Conservation (phyloP, 352 stramenopile genomes). For the Globisporangium nunn region DNA sequence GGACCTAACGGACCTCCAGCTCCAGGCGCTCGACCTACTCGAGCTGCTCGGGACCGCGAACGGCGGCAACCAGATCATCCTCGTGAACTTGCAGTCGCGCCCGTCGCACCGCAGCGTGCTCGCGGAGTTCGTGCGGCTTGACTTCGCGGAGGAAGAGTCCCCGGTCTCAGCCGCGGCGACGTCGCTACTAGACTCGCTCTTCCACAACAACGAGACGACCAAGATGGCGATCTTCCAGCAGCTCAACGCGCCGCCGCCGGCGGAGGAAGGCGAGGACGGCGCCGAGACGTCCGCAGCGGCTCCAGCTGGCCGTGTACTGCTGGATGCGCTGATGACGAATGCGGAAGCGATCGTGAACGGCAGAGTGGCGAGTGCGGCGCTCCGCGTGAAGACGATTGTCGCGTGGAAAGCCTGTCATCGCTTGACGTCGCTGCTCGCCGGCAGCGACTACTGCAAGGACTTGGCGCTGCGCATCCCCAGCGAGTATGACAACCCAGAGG, state of each 20-base stretch:
- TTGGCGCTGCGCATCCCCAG: constrained; percentile 57
- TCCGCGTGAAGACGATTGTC: not conserved
- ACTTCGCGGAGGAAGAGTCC: constrained; percentile 53
- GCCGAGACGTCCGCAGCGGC: constrained; percentile 12
- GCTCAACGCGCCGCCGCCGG: constrained; percentile 36
- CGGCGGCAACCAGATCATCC: constrained; percentile 62
- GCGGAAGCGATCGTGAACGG: constrained; percentile 30
- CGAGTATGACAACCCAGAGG: constrained; percentile 33
- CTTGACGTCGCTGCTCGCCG: constrained; percentile 32
- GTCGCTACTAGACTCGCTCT: constrained; percentile 49
- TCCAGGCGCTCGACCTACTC: constrained; percentile 62
- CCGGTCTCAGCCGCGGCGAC: constrained; percentile 50
- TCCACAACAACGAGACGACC: constrained; percentile 51
- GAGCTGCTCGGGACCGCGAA: constrained; percentile 45
- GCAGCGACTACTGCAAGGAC: constrained; percentile 61
- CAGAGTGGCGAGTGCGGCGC: constrained; percentile 3
- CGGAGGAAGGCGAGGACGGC: constrained; percentile 6
- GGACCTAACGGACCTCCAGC: constrained; percentile 39
- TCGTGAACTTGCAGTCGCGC: constrained; percentile 46
- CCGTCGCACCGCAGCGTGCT: constrained; percentile 42
- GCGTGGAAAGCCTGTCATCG: constrained; percentile 66
- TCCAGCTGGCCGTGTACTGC: constrained; percentile 37
- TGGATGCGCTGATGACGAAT: constrained; percentile 47
- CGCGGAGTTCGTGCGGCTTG: constrained; percentile 46
- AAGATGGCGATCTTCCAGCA: constrained; percentile 72